A percentile compares a stretch with the other conserved stretches of the same genome.
Evolutionary conservation across 345 rosid genomes (phyloP).

Genomic region (Geranium brycei): DNA sequence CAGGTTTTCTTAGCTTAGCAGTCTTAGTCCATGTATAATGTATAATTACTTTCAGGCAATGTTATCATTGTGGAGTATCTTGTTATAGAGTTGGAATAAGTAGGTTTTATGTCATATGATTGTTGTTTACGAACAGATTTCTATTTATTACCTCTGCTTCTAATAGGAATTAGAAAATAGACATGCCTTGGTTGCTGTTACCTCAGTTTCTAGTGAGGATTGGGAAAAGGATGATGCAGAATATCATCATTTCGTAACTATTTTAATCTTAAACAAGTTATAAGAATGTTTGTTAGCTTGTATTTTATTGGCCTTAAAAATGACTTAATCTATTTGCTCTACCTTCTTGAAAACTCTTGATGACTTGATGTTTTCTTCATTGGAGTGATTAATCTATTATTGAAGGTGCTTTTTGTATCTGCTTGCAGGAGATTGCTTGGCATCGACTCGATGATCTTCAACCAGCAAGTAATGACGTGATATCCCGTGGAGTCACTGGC

Average conservation of each 20-base stretch:
- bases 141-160: neutral
- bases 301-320: neutral
- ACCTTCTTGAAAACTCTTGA: too few relatives aligned
- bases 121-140: neutral
- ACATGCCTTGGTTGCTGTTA: too few relatives aligned
- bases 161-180: too few relatives aligned
- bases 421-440: slow-evolving; percentile 89
- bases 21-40: too few relatives aligned
- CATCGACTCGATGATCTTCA: slow-evolving; percentile 79
- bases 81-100: neutral
- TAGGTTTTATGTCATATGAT: neutral
- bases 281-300: neutral
- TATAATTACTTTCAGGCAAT: too few relatives aligned
- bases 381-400: neutral
- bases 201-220: neutral
- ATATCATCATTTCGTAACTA: neutral
- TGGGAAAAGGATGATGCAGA: neutral
- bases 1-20: too few relatives aligned
- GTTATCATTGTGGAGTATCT: neutral
- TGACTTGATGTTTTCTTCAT: neutral
- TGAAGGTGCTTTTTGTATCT: slow-evolving; percentile 4
- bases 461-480: slow-evolving; percentile 61
- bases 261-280: neutral
- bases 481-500: slow-evolving; percentile 76
- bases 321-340: neutral